Conservation (phyloP, 2,329 filamentous ascomycete genomes). For the Tolypocladium tundrense region DNA sequence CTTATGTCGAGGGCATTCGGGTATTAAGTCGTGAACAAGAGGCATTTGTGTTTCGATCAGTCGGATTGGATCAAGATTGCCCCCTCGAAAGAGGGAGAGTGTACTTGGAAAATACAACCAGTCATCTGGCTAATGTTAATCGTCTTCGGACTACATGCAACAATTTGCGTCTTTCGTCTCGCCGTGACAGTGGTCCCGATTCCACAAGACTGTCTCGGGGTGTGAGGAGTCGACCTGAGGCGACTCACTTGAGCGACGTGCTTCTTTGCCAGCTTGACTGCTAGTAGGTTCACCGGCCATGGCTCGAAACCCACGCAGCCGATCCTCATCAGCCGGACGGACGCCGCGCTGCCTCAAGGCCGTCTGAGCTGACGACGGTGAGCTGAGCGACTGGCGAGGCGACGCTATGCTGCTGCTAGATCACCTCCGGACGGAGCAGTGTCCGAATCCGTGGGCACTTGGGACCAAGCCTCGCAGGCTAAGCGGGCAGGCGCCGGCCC, state of each 20-base stretch:
- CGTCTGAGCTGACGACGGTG: neutral
- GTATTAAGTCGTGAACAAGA: neutral
- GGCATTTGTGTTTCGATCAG: neutral
- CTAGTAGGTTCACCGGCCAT: neutral
- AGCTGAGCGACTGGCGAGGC: neutral
- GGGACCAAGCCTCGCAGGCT: neutral
- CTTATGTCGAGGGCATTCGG: neutral
- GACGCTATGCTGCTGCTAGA: neutral
- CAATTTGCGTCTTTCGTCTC: neutral
- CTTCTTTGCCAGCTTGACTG: neutral
- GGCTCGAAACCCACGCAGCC: neutral
- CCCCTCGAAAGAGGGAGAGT: neutral
- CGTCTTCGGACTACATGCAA: neutral
- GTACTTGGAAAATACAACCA: constrained; percentile 11
- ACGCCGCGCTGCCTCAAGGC: neutral
- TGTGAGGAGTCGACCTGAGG: neutral
- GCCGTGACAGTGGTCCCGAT: neutral
- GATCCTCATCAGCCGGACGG: neutral
- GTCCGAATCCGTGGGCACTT: neutral
- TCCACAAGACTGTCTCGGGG: neutral
- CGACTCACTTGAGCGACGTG: neutral
- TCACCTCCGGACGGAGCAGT: neutral
- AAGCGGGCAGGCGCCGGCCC: neutral
- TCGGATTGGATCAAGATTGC: constrained; percentile 4
- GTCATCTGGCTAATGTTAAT: constrained; percentile 13